These are phyloP conservation scores for Hygrophila difformis DNA, from an alignment of 257 asterid species.

Conservation along the genomic window DNA sequence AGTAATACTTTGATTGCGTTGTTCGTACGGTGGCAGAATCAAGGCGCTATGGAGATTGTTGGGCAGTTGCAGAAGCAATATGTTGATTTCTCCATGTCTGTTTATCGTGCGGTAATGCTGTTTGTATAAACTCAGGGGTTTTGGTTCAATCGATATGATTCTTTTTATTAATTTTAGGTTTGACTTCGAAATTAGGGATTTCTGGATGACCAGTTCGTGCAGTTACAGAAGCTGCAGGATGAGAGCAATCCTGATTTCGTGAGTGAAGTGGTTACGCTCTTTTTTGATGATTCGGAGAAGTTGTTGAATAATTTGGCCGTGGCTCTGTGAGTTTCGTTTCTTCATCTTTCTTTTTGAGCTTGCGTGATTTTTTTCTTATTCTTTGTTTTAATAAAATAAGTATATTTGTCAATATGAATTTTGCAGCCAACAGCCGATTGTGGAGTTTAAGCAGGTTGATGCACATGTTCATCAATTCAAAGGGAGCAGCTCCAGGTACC, in stretches of 20 bases:
- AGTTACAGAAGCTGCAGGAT: constrained; percentile 66
- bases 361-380: background rate
- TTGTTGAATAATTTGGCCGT: constrained; percentile 44
- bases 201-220: constrained; percentile 59
- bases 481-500: constrained; percentile 74
- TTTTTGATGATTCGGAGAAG: constrained; percentile 70
- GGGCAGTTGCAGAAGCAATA: constrained; percentile 31
- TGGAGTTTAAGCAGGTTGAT: constrained; percentile 62
- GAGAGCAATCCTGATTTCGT: constrained; percentile 74
- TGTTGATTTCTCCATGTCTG: constrained; percentile 29
- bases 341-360: background rate
- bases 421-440: constrained; percentile 48
- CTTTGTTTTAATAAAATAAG: background rate
- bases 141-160: background rate
- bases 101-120: constrained; percentile 20
- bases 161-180: too few species aligned
- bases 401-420: constrained; percentile 2
- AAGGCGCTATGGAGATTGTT: constrained; percentile 23
- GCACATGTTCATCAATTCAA: constrained; percentile 65
- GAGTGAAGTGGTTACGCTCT: constrained; percentile 57
- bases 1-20: too few species aligned
- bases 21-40: background rate
- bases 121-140: background rate
- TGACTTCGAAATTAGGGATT: constrained; percentile 23
- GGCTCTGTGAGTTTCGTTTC: constrained; percentile 40